phyloP scores from a whole-genome alignment of 2,329 filamentous ascomycete genomes.

The Cladosporium colombiae region DNA sequence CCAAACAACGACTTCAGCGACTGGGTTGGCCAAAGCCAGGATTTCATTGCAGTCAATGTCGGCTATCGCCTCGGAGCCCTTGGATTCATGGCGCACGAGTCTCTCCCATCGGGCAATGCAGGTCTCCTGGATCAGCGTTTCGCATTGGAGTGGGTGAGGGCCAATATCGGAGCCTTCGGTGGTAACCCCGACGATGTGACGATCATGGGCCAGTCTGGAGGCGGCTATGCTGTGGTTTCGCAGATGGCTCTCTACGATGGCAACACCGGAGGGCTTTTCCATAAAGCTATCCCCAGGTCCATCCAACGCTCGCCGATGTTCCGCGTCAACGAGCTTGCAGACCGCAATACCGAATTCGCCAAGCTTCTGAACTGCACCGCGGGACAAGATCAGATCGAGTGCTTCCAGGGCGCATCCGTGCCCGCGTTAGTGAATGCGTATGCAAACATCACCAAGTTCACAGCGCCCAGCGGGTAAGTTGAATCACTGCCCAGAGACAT shows the following conservation, averaged over 20 bases:
- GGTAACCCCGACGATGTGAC: slow-evolving; percentile 35
- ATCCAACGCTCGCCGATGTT: slow-evolving; percentile 16
- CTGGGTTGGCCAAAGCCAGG: slow-evolving; percentile 16
- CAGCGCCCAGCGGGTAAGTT: slow-evolving; percentile 11
- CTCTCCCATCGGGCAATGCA: slow-evolving; percentile 48
- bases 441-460: not conserved
- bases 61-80: slow-evolving; percentile 66
- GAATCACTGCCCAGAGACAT: not conserved
- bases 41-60: slow-evolving; percentile 58
- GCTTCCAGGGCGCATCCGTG: slow-evolving; percentile 9
- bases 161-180: slow-evolving; percentile 44
- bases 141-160: slow-evolving; percentile 45
- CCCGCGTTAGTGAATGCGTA: slow-evolving; percentile 9
- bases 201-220: slow-evolving; percentile 51
- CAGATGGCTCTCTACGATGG: slow-evolving; percentile 17
- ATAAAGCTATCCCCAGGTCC: slow-evolving; percentile 9
- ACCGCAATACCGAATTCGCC: slow-evolving; percentile 6
- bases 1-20: slow-evolving; percentile 20
- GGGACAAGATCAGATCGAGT: slow-evolving; percentile 3
- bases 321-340: not conserved
- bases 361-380: slow-evolving; percentile 6
- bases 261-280: slow-evolving; percentile 7
- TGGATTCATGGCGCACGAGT: slow-evolving; percentile 63
- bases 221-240: slow-evolving; percentile 32
- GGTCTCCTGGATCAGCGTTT: slow-evolving; percentile 45